phyloP scores from a whole-genome alignment of 2,329 filamentous ascomycete species.

The Macrophomina phaseolina region DNA sequence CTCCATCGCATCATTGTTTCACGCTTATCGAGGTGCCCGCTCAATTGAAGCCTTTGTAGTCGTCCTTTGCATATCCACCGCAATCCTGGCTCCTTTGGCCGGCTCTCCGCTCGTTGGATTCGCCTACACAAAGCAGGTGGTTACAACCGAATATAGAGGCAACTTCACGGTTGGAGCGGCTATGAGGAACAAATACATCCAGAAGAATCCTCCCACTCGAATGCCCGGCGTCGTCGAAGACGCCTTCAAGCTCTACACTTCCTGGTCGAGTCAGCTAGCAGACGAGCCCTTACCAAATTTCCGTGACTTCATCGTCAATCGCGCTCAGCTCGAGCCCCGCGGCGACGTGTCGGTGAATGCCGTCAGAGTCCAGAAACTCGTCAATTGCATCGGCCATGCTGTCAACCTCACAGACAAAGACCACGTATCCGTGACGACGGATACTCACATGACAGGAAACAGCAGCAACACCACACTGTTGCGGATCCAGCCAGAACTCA shows the following conservation, averaged over 20 bases:
- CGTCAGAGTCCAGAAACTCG: conserved; percentile 10
- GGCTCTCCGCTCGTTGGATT: conserved; percentile 22
- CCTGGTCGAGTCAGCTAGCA: conserved; percentile 14
- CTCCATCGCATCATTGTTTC: conserved; percentile 14
- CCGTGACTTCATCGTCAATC: conserved; percentile 19
- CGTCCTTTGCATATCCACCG: conserved; percentile 12
- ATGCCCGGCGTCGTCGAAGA: background rate
- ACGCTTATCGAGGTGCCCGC: background rate
- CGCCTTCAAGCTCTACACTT: conserved; percentile 13
- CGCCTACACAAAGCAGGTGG: conserved; percentile 6
- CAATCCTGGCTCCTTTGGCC: conserved; percentile 8
- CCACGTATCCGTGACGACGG: background rate
- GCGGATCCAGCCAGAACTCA: conserved; percentile 19
- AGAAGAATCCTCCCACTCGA: conserved; percentile 6
- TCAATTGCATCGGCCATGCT: conserved; percentile 11
- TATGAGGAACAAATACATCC: conserved; percentile 5
- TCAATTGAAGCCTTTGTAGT: conserved; percentile 14
- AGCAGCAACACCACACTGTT: conserved; percentile 3
- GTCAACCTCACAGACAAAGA: conserved; percentile 7
- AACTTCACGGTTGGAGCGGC: conserved; percentile 12
- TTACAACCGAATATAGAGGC: background rate
- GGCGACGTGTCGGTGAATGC: conserved; percentile 18
- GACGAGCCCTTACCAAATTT: conserved; percentile 13
- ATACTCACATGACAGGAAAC: conserved; percentile 1
- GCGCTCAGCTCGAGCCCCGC: background rate